Conservation (phyloP, 495 filamentous ascomycete species). For the Podospora pseudocomata region DNA sequence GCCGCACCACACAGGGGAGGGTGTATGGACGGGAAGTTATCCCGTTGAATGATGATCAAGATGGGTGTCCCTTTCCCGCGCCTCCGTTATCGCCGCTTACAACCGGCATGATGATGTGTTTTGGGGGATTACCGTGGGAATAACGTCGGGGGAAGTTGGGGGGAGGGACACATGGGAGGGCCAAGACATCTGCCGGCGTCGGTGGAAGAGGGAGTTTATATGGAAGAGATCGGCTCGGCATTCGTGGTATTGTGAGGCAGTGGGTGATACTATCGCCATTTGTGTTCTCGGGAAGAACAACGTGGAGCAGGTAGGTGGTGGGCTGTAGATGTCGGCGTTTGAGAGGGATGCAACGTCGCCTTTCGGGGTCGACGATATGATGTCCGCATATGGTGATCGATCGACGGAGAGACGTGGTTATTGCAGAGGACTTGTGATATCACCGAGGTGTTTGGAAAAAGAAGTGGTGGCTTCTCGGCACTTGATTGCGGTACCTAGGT, state of each 20-base stretch:
- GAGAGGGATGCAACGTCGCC: background rate
- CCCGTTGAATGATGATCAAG: background rate
- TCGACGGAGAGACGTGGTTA: background rate
- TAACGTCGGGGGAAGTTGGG: background rate
- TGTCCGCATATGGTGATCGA: background rate
- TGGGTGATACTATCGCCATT: background rate
- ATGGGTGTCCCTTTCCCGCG: background rate
- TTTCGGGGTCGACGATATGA: background rate
- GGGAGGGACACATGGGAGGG: background rate
- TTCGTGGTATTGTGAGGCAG: background rate
- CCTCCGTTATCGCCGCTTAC: background rate
- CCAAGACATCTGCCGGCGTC: background rate
- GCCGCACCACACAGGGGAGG: too few species aligned
- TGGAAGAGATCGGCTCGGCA: background rate
- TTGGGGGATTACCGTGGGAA: background rate
- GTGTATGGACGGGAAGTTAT: background rate
- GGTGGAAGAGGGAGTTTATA: background rate
- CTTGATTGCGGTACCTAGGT: background rate
- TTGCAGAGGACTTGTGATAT: background rate
- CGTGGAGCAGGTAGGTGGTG: background rate
- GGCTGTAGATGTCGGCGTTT: background rate
- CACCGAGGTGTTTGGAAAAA: background rate
- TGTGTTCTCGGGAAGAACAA: background rate
- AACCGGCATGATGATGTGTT: background rate
- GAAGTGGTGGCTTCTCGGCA: background rate